These are phyloP conservation scores for Botrytis medusae DNA, from an alignment of 2,329 filamentous ascomycete genomes.

Conservation along the genomic window DNA sequence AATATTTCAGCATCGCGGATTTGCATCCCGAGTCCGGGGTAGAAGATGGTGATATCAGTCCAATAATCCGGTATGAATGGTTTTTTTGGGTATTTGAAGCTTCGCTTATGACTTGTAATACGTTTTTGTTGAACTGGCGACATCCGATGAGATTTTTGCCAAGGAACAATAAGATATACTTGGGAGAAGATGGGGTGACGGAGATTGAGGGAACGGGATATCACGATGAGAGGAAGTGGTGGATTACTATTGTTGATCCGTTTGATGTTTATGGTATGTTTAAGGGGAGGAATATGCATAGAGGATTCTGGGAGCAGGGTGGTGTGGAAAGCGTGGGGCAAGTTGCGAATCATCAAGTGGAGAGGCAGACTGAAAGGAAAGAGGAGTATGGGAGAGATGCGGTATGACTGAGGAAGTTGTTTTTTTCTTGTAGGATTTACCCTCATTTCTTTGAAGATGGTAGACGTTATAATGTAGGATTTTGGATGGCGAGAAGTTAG, in stretches of 20 bases:
- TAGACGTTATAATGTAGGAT: background rate
- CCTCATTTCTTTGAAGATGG: background rate
- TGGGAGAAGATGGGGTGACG: constrained; percentile 50
- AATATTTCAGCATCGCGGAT: constrained; percentile 54
- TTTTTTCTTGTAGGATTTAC: background rate
- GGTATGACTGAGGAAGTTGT: background rate
- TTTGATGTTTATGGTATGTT: constrained; percentile 35
- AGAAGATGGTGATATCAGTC: constrained; percentile 42
- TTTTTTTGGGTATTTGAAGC: constrained; percentile 61
- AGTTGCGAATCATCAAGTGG: background rate
- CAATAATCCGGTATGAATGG: constrained; percentile 56
- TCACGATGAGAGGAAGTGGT: constrained; percentile 45
- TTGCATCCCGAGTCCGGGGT: constrained; percentile 41
- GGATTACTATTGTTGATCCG: constrained; percentile 36
- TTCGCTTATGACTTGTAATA: constrained; percentile 52
- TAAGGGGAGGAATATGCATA: constrained; percentile 31
- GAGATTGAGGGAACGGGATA: constrained; percentile 52
- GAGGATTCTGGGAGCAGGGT: constrained; percentile 36
- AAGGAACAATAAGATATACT: constrained; percentile 48
- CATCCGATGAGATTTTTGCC: constrained; percentile 55
- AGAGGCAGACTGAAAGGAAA: background rate
- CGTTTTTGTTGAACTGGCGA: constrained; percentile 49
- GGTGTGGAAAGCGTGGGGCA: constrained; percentile 17
- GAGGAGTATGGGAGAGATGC: background rate
- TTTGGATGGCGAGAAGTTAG: no score